phyloP scores from a whole-genome alignment of 306 rosid species.

The Quercus glauca region DNA sequence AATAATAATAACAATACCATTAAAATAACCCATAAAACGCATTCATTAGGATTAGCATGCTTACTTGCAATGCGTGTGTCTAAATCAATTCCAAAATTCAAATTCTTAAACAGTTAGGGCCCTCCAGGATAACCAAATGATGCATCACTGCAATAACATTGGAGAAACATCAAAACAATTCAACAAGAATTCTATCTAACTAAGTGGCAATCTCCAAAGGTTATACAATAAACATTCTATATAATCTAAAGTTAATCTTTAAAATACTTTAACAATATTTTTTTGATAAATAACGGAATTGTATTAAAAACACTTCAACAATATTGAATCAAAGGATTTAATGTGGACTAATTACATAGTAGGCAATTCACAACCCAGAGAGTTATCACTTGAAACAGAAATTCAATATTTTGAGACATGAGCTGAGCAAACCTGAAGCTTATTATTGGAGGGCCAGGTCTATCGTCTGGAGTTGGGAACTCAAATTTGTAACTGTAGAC shows the following conservation, averaged over 20 bases:
- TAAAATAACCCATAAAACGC: background rate
- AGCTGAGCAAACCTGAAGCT: constrained; percentile 78
- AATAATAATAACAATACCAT: background rate
- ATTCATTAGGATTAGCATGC: constrained; percentile 29
- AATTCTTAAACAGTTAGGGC: constrained; percentile 75
- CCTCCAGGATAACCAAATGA: constrained; percentile 99
- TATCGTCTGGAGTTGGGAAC: constrained; percentile 99
- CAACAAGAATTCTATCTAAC: background rate
- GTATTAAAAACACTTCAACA: background rate
- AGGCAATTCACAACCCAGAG: background rate
- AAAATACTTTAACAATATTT: background rate
- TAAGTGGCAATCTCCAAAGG: background rate
- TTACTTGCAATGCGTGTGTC: constrained; percentile 99
- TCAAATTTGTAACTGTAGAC: constrained; percentile 91
- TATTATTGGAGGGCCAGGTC: constrained; percentile 96
- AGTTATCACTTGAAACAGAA: background rate
- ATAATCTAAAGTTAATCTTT: background rate
- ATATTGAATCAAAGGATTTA: background rate
- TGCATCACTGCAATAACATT: constrained; percentile 74
- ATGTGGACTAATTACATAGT: background rate
- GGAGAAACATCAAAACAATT: constrained; percentile 19
- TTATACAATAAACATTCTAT: background rate
- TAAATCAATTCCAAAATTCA: constrained; percentile 97
- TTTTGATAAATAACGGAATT: too few species aligned
- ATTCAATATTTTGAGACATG: background rate